Base-by-base conservation (phyloP, 441 rosid genomes). In the Eutrema salsugineum region DNA sequence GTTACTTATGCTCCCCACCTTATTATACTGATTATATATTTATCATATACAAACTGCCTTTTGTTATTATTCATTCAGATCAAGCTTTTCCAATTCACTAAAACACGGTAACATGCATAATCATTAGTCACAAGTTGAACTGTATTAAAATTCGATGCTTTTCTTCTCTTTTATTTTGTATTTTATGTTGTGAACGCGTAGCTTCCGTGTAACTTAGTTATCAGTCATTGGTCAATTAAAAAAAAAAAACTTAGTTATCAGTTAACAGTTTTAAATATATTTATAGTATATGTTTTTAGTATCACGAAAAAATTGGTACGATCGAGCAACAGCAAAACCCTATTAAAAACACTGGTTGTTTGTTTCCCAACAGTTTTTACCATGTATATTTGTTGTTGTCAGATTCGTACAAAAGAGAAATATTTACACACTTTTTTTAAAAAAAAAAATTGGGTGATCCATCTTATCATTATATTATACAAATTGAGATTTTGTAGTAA, bases 111-210 rank as follows among this genome's bases (percentile, higher is more conserved):
- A 76, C 75, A 70, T 76, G 71, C 71, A 63, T 63, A 70, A 76
- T 76, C 35, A 76, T 76, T 76, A 70, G 66, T 70, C 75, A 76
- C 79, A 76, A 76, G 55, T 76, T 76, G 79, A 56, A 64, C 67
- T 56, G 44, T 75, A 39, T 46, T 63, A 69, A 68, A 44, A 54
- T 30, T 19, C 19, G 33, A 69, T 75, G 24, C 55, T 68, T 69
- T 75, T 62, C 38, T 44, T 36, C 36, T 27, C 39, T 11, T 14
- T 57, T 28, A 7, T 71, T 43, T 15, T 42, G n/a, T 74, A 46
- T 48, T 54, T 32, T 20, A 20, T 53, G 47, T 5, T 65, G 10
- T 46, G 43, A 36, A 15, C 72, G 68, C 72, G 72, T 66, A 66
- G 53, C 5, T 47, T 48, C 66, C 66, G 60, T 57, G 66, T 64